These are phyloP conservation scores for Aspergillus uvarum DNA, from an alignment of 2,329 filamentous ascomycete genomes.

Conservation along the genomic window DNA sequence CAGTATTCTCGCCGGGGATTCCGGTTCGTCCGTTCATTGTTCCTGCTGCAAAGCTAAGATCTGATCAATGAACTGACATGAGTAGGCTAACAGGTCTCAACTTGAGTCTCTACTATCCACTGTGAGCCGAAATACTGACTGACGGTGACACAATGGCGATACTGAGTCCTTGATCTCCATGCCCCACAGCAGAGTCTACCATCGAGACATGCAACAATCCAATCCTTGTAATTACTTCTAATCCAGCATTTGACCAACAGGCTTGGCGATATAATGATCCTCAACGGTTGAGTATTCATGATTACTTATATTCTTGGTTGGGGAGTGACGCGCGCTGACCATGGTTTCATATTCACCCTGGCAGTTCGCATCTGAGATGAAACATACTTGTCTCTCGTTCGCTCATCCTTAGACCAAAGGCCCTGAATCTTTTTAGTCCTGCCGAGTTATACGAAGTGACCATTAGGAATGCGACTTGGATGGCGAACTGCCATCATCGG, in stretches of 20 bases:
- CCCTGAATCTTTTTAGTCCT: not conserved
- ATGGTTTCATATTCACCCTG: too few relatives aligned
- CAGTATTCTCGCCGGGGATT: not conserved
- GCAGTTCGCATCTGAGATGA: too few relatives aligned
- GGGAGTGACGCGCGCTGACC: too few relatives aligned
- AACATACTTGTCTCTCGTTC: not conserved
- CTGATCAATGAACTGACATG: not conserved
- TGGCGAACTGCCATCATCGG: too few relatives aligned
- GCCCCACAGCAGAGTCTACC: too few relatives aligned
- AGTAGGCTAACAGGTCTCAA: not conserved
- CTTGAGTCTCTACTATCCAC: not conserved
- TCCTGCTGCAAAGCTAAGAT: not conserved
- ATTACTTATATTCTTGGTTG: too few relatives aligned
- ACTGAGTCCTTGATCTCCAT: too few relatives aligned
- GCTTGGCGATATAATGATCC: not conserved
- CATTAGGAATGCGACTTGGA: not conserved
- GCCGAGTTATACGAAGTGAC: not conserved
- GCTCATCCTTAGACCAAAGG: not conserved
- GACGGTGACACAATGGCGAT: too few relatives aligned
- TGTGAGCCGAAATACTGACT: too few relatives aligned
- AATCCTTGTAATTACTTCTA: not conserved
- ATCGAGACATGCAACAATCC: not conserved
- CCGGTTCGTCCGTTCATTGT: not conserved
- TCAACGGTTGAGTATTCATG: not conserved
- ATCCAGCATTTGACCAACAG: not conserved